These are phyloP conservation scores for Physcomitrium patens DNA, from an alignment of 225 moss, liverwort and hornwort species.

Conservation along the genomic window DNA sequence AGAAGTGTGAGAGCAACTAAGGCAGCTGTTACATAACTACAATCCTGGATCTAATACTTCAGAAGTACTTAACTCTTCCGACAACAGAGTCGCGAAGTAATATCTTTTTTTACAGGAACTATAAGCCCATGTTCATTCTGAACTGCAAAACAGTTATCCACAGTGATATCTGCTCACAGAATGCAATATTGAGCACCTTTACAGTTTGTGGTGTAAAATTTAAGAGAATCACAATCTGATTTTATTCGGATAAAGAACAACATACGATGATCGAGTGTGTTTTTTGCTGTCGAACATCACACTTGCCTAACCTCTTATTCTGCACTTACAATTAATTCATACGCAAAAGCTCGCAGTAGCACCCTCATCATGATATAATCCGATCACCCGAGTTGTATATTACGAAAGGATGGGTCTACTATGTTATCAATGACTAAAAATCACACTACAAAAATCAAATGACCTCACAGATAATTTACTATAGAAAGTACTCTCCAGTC, in stretches of 20 bases:
- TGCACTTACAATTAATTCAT: neutral
- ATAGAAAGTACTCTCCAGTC: constrained; percentile 74
- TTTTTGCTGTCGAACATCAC: neutral
- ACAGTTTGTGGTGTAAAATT: neutral
- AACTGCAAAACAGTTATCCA: constrained; percentile 72
- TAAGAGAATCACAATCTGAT: neutral
- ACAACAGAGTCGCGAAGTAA: constrained; percentile 4
- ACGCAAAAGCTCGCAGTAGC: constrained; percentile 1
- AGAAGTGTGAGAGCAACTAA: neutral
- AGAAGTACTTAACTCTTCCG: neutral
- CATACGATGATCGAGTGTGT: neutral
- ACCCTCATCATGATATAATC: neutral
- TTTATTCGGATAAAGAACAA: neutral
- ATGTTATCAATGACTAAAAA: neutral
- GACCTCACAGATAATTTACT: constrained; percentile 41
- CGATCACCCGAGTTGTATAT: neutral
- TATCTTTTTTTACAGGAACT: constrained; percentile 73
- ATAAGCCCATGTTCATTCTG: constrained; percentile 68
- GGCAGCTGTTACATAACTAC: neutral
- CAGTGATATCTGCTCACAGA: constrained; percentile 49
- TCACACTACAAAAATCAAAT: neutral
- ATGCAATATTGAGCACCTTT: constrained; percentile 11
- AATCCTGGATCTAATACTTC: neutral
- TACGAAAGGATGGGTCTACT: neutral
- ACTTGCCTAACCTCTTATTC: neutral